Base-by-base conservation (phyloP, 805 yeast species). In the Teunomyces tritomae region DNA sequence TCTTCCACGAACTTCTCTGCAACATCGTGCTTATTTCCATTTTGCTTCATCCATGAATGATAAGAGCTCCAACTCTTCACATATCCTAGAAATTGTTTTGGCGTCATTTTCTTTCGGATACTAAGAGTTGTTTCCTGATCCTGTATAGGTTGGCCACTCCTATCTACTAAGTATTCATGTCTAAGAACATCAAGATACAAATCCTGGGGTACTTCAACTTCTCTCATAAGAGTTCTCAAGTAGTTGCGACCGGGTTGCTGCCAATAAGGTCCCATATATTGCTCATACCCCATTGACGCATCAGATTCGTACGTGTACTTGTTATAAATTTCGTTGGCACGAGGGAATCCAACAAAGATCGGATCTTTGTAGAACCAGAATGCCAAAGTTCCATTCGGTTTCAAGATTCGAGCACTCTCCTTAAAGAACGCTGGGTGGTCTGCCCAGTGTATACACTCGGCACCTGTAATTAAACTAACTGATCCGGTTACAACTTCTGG, bases 391-490 rank as follows among this genome's bases (percentile, higher is more conserved):
- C 94, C 96, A 16, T 74, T 71, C 1, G 79, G 75, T 44, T 76
- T 77, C 49, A 89, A 69, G 10, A 81, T 67, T 4, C 79, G 57
- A 16, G 69, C 64, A 1, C 79, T 72, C 49, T 79, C 81, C 4
- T 63, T 56, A 59, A 81, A 82, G 60, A 83, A 84, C 27, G 55
- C 53, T 0, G 70, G 67, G 49, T 79, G 84, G 47, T 84, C 75
- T 48, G 88, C 78, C 96, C 96, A 90, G 65, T 90, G 97, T n/a
- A 78, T 81, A 49, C 90, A 85, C 61, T 90, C 90, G 0, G 91
- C 96, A n/a, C 84, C 87, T 2, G 89, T 78, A 10, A 89, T 71
- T 56, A 89, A 50, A 59, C 86, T 95, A 6, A 82, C 78, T 0
- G 79, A 62, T 8, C 56, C 48, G 0, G 52, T 43, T 2, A 41